Conservation (phyloP, 1,284 basidiomycete genomes). For the Puccinia hordei region DNA sequence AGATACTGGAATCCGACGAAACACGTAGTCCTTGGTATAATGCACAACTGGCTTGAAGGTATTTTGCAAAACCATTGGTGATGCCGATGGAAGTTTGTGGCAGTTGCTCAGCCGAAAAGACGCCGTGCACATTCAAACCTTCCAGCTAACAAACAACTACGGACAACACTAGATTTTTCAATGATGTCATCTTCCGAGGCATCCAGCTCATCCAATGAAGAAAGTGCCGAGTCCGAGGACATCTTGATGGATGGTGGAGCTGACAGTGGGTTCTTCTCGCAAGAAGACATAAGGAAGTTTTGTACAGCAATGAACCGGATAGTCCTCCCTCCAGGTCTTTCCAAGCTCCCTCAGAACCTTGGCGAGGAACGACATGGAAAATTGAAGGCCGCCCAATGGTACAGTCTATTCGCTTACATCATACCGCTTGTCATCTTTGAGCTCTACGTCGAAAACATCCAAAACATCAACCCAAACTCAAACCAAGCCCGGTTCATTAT, state of each 20-base stretch:
- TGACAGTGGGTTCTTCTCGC: neutral
- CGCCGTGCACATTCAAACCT: neutral
- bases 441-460: too few species aligned
- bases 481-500: too few species aligned
- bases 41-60: too few species aligned
- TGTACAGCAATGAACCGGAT: neutral
- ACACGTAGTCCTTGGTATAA: too few species aligned
- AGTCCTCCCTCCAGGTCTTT: slow-evolving; percentile 16
- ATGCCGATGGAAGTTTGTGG: neutral
- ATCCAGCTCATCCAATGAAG: neutral
- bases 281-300: slow-evolving; percentile 5
- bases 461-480: too few species aligned
- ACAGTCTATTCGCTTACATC: slow-evolving; percentile 17
- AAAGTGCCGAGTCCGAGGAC: neutral
- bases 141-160: neutral
- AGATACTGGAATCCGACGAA: too few species aligned
- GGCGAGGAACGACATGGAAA: slow-evolving; percentile 38
- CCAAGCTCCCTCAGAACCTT: slow-evolving; percentile 31
- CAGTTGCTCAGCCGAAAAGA: neutral
- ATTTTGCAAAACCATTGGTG: slow-evolving; percentile 14
- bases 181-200: too few species aligned
- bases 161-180: neutral
- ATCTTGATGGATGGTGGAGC: neutral
- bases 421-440: slow-evolving; percentile 32
- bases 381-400: slow-evolving; percentile 37